Evolutionary conservation across 495 filamentous ascomycete species (phyloP).

Genomic region (Penicillium cataractarum): DNA sequence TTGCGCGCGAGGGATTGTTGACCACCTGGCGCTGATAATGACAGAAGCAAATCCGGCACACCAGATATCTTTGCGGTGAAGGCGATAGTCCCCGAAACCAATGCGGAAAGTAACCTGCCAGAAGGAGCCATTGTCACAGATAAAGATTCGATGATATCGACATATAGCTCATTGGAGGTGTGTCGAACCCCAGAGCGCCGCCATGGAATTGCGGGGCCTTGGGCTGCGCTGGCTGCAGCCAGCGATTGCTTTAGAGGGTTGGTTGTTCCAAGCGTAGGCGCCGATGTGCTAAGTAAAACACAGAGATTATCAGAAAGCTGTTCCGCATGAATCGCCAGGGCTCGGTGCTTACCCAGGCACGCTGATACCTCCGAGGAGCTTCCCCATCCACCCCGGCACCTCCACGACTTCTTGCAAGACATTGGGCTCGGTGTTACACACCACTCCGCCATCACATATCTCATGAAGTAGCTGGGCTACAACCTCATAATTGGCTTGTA

Average conservation of each 20-base stretch:
- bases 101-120: conserved; percentile 80
- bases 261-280: conserved; percentile 45
- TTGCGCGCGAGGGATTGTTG: conserved; percentile 71
- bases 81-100: conserved; percentile 89
- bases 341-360: conserved; percentile 64
- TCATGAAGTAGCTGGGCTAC: conserved; percentile 91
- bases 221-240: conserved; percentile 40
- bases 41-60: conserved; percentile 84
- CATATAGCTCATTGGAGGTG: conserved; percentile 96
- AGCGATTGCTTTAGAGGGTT: conserved; percentile 53
- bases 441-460: conserved; percentile 93
- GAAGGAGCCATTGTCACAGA: conserved; percentile 87
- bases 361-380: conserved; percentile 84
- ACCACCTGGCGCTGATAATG: conserved; percentile 75
- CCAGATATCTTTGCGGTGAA: conserved; percentile 95
- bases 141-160: conserved; percentile 91
- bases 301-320: not conserved
- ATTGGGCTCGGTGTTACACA: conserved; percentile 91
- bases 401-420: conserved; percentile 90
- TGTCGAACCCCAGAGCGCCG: conserved; percentile 89
- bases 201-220: conserved; percentile 75
- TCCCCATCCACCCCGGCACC: conserved; percentile 85
- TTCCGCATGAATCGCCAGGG: not conserved
- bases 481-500: conserved; percentile 90
- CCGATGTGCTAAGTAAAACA: conserved; percentile 29